Percentiles rank a stretch among this genome's conserved stretches.
Conservation (phyloP, 23 red algal species). For the Chondrus crispus region DNA sequence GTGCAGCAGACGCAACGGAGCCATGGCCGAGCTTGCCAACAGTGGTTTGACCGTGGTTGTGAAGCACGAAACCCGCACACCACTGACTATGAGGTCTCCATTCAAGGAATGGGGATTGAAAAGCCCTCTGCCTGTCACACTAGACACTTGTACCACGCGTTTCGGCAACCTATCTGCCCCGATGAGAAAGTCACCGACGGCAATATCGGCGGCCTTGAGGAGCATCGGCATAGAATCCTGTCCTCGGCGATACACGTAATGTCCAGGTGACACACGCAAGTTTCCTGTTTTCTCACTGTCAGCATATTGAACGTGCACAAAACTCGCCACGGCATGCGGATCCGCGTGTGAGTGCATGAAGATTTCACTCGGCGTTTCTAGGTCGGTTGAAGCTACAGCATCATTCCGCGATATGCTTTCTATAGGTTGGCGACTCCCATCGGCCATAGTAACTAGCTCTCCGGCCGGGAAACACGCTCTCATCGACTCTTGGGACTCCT, state of each 20-base stretch:
- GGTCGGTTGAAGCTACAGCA: neutral
- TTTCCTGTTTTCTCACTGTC: no score
- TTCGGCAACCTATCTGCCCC: neutral
- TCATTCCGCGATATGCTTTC: conserved; percentile 3
- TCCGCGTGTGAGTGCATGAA: conserved; percentile 35
- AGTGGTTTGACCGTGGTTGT: conserved; percentile 34
- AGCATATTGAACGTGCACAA: neutral
- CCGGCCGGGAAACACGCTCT: conserved; percentile 52
- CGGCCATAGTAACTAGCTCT: neutral
- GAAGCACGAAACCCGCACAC: conserved; percentile 38
- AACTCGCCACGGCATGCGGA: neutral
- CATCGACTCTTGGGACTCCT: no score
- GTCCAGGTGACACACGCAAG: neutral
- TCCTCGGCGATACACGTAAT: conserved; percentile 11
- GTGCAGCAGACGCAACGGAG: conserved; percentile 35
- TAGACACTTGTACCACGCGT: neutral
- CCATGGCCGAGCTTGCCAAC: conserved; percentile 34
- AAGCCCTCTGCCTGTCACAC: conserved; percentile 33
- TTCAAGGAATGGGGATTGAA: conserved; percentile 64
- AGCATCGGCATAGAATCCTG: neutral
- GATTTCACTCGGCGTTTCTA: neutral
- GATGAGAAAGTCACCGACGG: neutral
- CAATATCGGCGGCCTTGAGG: neutral
- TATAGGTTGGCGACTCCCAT: neutral
- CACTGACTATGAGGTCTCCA: conserved; percentile 53